These are phyloP conservation scores for Elsinoe ampelina DNA, from an alignment of 2,329 filamentous ascomycete species.

Conservation along the genomic window DNA sequence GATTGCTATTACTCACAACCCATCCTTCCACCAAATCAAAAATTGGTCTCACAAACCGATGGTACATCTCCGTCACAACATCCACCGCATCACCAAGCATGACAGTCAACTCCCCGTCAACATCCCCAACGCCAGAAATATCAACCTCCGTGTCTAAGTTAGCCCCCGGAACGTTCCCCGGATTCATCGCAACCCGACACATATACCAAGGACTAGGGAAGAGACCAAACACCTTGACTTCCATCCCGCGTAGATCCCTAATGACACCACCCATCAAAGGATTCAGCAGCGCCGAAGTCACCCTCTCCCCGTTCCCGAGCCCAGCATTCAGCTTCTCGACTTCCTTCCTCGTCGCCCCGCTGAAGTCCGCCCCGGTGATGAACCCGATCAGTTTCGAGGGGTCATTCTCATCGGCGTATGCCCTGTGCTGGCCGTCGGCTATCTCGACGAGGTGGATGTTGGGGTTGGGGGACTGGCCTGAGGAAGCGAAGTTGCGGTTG, in stretches of 20 bases:
- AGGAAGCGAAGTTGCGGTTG: not conserved
- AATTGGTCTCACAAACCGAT: not conserved
- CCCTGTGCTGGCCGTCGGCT: not conserved
- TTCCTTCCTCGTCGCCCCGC: not conserved
- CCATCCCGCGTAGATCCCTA: not conserved
- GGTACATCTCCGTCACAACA: not conserved
- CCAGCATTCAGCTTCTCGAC: not conserved
- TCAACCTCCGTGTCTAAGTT: not conserved
- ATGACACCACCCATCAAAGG: not conserved
- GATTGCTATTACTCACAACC: not conserved
- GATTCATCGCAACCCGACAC: not conserved
- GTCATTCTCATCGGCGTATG: not conserved
- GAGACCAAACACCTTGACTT: not conserved
- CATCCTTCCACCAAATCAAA: not conserved
- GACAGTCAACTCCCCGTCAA: not conserved
- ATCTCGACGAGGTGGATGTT: not conserved
- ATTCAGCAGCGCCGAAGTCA: not conserved
- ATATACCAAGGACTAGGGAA: constrained; percentile 1
- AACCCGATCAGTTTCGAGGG: not conserved
- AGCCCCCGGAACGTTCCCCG: not conserved
- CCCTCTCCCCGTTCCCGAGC: not conserved
- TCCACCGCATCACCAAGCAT: not conserved
- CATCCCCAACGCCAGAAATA: not conserved
- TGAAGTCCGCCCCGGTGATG: not conserved
- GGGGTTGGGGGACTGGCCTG: not conserved